phyloP scores from a whole-genome alignment of 805 yeast genomes.

The Metschnikowia noctiluminum region DNA sequence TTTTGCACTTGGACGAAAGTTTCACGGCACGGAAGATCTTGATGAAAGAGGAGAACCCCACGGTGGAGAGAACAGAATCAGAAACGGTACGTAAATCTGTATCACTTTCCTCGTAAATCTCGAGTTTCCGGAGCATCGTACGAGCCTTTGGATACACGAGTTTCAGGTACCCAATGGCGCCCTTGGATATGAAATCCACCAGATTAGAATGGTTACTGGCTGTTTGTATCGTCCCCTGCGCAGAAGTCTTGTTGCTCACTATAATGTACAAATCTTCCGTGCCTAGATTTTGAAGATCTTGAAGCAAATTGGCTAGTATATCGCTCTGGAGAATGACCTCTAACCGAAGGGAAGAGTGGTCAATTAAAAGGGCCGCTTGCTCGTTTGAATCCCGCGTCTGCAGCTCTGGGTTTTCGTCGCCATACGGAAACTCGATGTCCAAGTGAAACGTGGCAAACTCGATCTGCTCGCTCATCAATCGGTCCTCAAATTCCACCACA shows the following conservation, averaged over 20 bases:
- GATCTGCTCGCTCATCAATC: constrained; percentile 37
- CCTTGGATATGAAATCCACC: constrained; percentile 59
- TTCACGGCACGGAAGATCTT: constrained; percentile 35
- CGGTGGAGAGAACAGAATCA: constrained; percentile 26
- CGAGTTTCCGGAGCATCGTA: constrained; percentile 59
- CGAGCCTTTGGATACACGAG: constrained; percentile 62
- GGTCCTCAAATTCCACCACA: constrained; percentile 41
- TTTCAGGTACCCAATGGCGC: constrained; percentile 72
- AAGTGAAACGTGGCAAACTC: constrained; percentile 38
- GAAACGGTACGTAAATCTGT: constrained; percentile 7
- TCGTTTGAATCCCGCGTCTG: constrained; percentile 1
- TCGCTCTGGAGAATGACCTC: constrained; percentile 40
- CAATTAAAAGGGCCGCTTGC: constrained; percentile 18
- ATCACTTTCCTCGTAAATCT: constrained; percentile 26
- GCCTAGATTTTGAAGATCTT: constrained; percentile 34
- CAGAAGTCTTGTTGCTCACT: constrained; percentile 20
- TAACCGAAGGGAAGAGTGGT: constrained; percentile 29
- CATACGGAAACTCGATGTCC: constrained; percentile 28
- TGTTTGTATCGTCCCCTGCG: neutral
- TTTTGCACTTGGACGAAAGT: constrained; percentile 37
- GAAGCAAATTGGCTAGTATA: constrained; percentile 32
- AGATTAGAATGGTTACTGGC: constrained; percentile 22
- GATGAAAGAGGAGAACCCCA: constrained; percentile 32
- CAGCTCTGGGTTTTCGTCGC: constrained; percentile 19
- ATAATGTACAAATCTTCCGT: constrained; percentile 34